Percentiles rank a stretch among this genome's conserved stretches.
phyloP scores from a whole-genome alignment of 768 basidiomycete genomes.

The Thelephora ganbajun region DNA sequence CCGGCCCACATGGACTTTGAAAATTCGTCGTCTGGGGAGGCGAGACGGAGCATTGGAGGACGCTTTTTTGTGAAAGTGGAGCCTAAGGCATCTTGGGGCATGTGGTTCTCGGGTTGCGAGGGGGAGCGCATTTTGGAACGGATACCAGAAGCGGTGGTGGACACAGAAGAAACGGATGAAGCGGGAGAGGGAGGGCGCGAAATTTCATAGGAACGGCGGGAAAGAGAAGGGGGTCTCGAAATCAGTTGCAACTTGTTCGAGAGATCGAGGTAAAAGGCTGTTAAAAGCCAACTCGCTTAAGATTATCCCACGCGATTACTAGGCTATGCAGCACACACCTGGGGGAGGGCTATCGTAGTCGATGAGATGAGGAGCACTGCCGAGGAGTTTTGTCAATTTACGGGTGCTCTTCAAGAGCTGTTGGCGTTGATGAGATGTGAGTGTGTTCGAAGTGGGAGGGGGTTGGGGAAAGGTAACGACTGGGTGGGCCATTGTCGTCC shows the following conservation, averaged over 20 bases:
- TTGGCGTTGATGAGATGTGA: conserved; percentile 36
- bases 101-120: no score
- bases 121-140: no score
- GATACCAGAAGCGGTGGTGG: no score
- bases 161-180: neutral
- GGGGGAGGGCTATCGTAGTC: conserved; percentile 16
- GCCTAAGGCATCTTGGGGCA: no score
- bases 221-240: neutral
- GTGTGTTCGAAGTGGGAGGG: conserved; percentile 45
- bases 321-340: neutral
- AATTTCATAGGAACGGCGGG: neutral
- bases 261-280: neutral
- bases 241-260: neutral
- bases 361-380: conserved; percentile 42
- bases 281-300: neutral
- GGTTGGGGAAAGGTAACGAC: conserved; percentile 22
- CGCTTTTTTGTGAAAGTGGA: no score
- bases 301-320: neutral
- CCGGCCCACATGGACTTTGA: no score
- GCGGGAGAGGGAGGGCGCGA: neutral
- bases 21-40: no score
- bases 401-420: conserved; percentile 42
- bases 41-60: no score
- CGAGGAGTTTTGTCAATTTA: conserved; percentile 48
- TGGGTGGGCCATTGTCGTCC: conserved; percentile 5